Evolutionary conservation across 208 protist genomes (phyloP).

Genomic region (Leishmania aethiopica): DNA sequence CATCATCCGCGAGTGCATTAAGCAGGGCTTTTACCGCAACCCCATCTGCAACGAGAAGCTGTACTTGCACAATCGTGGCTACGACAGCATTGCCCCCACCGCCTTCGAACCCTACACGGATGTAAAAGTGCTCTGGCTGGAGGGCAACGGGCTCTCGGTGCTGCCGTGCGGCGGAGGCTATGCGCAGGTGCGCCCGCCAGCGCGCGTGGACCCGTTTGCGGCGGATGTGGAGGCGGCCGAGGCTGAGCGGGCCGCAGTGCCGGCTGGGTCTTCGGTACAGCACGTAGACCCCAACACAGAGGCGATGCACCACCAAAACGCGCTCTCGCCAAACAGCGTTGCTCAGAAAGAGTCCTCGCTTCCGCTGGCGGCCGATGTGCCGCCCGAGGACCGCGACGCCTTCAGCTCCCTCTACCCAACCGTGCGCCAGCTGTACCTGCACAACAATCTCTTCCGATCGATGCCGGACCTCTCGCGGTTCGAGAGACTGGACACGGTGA

Average conservation of each 20-base stretch:
- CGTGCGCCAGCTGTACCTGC: constrained; percentile 91
- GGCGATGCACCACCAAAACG: not conserved
- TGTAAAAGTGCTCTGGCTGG: constrained; percentile 93
- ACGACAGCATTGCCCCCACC: constrained; percentile 74
- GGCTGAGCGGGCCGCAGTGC: constrained; percentile 3
- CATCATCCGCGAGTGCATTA: constrained; percentile 88
- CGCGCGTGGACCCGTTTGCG: constrained; percentile 34
- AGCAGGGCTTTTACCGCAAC: constrained; percentile 89
- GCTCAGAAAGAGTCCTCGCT: constrained; percentile 2
- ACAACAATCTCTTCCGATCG: constrained; percentile 89
- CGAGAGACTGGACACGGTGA: constrained; percentile 84
- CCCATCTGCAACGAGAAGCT: constrained; percentile 94
- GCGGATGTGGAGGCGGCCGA: constrained; percentile 13
- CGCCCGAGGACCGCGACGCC: constrained; percentile 48
- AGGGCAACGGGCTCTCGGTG: constrained; percentile 85
- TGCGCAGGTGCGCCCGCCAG: constrained; percentile 44
- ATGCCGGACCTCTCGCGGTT: constrained; percentile 91
- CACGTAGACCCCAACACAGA: constrained; percentile 26
- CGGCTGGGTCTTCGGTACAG: not conserved
- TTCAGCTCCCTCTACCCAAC: constrained; percentile 87
- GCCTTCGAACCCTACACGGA: constrained; percentile 88
- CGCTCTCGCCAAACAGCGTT: not conserved
- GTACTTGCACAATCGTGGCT: constrained; percentile 94
- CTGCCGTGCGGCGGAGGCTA: constrained; percentile 65
- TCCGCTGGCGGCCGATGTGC: constrained; percentile 18